phyloP scores from a whole-genome alignment of 1,284 basidiomycete species.

The Amylostereum chailletii region DNA sequence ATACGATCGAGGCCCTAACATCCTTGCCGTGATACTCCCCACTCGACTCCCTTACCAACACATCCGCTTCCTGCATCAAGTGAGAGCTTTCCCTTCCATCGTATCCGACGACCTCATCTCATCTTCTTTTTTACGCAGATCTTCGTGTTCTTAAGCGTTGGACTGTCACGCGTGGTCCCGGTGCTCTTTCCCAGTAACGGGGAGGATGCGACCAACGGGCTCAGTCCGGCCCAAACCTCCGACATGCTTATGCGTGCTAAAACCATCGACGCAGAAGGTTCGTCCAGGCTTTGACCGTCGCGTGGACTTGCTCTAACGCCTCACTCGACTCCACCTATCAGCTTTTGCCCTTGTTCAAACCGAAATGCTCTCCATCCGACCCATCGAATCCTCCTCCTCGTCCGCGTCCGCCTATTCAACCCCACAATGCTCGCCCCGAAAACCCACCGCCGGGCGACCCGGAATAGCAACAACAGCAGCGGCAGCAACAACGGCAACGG shows the following conservation, averaged over 20 bases:
- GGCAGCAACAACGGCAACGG: no score
- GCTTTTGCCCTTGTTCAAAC: neutral
- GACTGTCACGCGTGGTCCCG: conserved; percentile 58
- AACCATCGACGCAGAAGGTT: neutral
- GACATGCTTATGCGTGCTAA: neutral
- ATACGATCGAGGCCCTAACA: conserved; percentile 14
- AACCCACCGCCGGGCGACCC: no score
- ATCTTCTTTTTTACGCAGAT: conserved; percentile 24
- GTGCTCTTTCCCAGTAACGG: conserved; percentile 39
- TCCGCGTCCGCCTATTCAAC: no score
- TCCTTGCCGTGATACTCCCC: conserved; percentile 51
- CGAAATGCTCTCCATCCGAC: conserved; percentile 3
- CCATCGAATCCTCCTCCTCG: conserved; percentile 1
- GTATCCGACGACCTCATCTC: neutral
- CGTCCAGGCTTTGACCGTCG: no score
- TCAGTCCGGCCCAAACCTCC: neutral
- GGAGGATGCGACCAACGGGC: conserved; percentile 4
- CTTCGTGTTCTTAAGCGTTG: conserved; percentile 65
- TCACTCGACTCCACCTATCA: neutral
- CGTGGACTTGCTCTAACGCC: no score
- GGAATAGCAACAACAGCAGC: no score
- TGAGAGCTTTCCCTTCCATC: neutral
- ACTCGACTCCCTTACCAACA: conserved; percentile 64
- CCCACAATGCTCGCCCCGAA: no score
- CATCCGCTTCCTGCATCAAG: conserved; percentile 60